Base-by-base conservation (phyloP, 257 asterid species). In the Thymus mandschuricus region DNA sequence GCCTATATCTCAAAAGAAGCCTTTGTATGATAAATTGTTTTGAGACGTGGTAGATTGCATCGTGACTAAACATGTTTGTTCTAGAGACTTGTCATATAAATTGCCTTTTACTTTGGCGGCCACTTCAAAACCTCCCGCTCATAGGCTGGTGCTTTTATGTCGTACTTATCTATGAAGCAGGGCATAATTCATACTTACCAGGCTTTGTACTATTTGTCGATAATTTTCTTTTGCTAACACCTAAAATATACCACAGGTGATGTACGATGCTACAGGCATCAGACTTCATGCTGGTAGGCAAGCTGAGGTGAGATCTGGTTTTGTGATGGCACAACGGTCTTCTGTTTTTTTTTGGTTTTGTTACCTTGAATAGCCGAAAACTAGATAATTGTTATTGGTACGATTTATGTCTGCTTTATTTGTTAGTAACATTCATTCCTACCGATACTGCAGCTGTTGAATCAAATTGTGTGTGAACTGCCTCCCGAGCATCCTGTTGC, bases 401-500 rank as follows among this genome's bases (percentile, higher is more conserved):
- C 44, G 2, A n/a, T 31, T 15, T 52, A 30, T 71, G 57, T 29
- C 48, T 50, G 48, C 60, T 29, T 6, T 31, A 54, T 62, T 3
- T 58, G 69, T 27, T 70, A 21, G 21, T 21, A 29, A 60, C 40
- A 27, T 27, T 21, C 40, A 4, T 6, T 79, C 64, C 15, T 74
- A 30, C 55, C 79, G 83, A 92, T 74, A 30, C 43, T 79, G 82
- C 93, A 94, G 98, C 82, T 94, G 72, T 74, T 94, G 81, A 94
- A 91, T 80, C 99, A 88, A 81, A 89, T 94, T 73, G 99, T 94
- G 4, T 91, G 98, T 69, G 99, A 91, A 82, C 83, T 94, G 83
- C 99, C 99, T 71, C 99, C 97, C n/a, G 99, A 92, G 81, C 99
- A 95, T 80, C 99, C 98, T 52, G 98, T 92, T 43, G 95, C 99